These are phyloP conservation scores for Claviceps sp. DNA, from an alignment of 2,329 filamentous ascomycete species.

Conservation along the genomic window DNA sequence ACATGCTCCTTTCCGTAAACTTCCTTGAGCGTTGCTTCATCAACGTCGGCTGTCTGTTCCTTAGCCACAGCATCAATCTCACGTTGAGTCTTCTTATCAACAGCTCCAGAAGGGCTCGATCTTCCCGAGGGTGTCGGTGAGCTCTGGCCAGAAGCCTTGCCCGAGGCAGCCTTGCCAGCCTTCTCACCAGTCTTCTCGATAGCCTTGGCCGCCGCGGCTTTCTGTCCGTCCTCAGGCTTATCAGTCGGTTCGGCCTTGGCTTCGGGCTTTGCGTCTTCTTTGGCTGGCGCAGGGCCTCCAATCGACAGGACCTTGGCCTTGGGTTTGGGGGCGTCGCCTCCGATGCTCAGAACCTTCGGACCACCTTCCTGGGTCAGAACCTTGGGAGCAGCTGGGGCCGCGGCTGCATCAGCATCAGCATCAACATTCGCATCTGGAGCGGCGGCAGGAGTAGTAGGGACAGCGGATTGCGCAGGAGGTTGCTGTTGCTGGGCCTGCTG, in stretches of 20 bases:
- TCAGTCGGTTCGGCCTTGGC: constrained; percentile 33
- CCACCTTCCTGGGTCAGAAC: constrained; percentile 40
- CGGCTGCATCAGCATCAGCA: constrained; percentile 16
- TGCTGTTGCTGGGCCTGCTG: constrained; percentile 36
- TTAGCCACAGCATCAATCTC: constrained; percentile 75
- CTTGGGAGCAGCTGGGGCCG: constrained; percentile 21
- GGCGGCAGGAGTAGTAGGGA: not conserved
- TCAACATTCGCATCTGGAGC: not conserved
- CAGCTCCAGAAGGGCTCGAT: constrained; percentile 55
- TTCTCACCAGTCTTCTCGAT: constrained; percentile 79
- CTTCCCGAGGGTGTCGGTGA: constrained; percentile 76
- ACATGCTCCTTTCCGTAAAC: constrained; percentile 90
- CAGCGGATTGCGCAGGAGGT: constrained; percentile 2
- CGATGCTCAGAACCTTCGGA: constrained; percentile 57
- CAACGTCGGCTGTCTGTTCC: constrained; percentile 64
- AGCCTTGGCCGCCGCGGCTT: constrained; percentile 76
- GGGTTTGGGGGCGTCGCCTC: constrained; percentile 41
- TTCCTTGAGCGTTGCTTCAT: constrained; percentile 66
- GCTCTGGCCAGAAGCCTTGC: constrained; percentile 50
- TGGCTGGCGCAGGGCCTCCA: constrained; percentile 20
- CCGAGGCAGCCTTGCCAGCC: constrained; percentile 26
- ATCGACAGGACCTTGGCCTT: constrained; percentile 35
- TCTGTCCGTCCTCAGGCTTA: constrained; percentile 58
- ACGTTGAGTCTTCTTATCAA: constrained; percentile 40
- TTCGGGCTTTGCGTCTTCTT: constrained; percentile 34